Base-by-base conservation (phyloP, 2,329 filamentous ascomycete genomes). In the Alternaria sp. region DNA sequence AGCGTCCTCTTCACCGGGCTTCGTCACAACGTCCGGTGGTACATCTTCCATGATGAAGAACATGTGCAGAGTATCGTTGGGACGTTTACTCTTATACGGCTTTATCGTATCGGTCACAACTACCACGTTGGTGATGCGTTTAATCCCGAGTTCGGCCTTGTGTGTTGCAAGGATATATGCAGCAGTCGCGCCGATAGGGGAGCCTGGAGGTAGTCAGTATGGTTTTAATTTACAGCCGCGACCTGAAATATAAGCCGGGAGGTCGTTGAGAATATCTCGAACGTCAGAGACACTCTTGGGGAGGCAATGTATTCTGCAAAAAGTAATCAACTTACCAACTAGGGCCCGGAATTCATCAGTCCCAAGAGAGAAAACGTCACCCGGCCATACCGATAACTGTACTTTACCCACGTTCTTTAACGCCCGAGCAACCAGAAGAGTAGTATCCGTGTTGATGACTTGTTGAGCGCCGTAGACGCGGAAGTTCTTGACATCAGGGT, bases 161-260 rank as follows among this genome's bases (percentile, higher is more conserved):
- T 69, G 70, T 5, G 54, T 55, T 2, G 61, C 50, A 15, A 71
- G 62, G 25, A 73, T 19, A 25, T 67, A 59, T 4, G 67, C 50
- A 10, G 69, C 67, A 0, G 65, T 69, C 7, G 64, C 66, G 7
- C 70, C 69, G 19, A 73, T 71, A 2, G 69, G 70, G 10, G 70
- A 73, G 6, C 47, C 69, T 70, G 11, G 15, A 54, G 45, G 6
- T 28, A 55, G 8, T 59, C 28, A 49, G 43, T 49, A 25, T 6
- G 7, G 2, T 6, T 9, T 25, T 11, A 28, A 8, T 1, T 15
- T 4, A n/a, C n/a, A 26, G 11, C 21, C 9, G 21, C 21, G 17
- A 49, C 19, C 19, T 28, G 36, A 49, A 4, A 36, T 6, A 2
- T 13, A 57, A 10, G 43, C 17, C 43, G 9, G 26, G 52, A 28